These are phyloP conservation scores for Fusarium floridanum DNA, from an alignment of 2,329 filamentous ascomycete species.

Conservation along the genomic window DNA sequence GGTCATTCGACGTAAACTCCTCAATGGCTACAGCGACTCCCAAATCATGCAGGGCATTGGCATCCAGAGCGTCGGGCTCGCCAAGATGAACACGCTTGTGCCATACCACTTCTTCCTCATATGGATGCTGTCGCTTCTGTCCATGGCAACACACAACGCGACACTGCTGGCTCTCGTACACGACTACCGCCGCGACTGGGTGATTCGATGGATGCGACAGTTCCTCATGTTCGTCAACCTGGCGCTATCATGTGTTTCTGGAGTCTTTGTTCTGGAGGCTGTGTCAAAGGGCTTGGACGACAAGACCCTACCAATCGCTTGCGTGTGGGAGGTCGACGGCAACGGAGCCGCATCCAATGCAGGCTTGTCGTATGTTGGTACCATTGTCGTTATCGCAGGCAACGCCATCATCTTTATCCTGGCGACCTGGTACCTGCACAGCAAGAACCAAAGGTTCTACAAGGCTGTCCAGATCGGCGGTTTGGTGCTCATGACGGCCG, in stretches of 20 bases:
- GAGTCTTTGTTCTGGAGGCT: conserved; percentile 68
- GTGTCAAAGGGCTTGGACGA: conserved; percentile 65
- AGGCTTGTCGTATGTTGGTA: conserved; percentile 67
- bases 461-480: conserved; percentile 66
- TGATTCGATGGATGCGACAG: conserved; percentile 75
- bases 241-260: conserved; percentile 67
- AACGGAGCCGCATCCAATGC: conserved; percentile 54
- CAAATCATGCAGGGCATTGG: conserved; percentile 78
- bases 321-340: conserved; percentile 66
- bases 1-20: conserved; percentile 71
- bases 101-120: conserved; percentile 80
- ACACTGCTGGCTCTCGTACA: conserved; percentile 74
- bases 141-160: conserved; percentile 74
- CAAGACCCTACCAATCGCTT: conserved; percentile 70
- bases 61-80: conserved; percentile 74
- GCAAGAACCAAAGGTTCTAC: conserved; percentile 65
- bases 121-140: conserved; percentile 75
- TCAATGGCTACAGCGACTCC: conserved; percentile 75
- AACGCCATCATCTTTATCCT: conserved; percentile 70
- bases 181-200: conserved; percentile 76
- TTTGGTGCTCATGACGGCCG: conserved; percentile 66
- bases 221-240: conserved; percentile 76
- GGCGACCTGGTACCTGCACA: conserved; percentile 75
- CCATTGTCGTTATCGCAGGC: conserved; percentile 70
- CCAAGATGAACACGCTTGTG: conserved; percentile 69